Evolutionary conservation across 495 filamentous ascomycete genomes (phyloP).

Genomic region (Penicillium samsonianum): DNA sequence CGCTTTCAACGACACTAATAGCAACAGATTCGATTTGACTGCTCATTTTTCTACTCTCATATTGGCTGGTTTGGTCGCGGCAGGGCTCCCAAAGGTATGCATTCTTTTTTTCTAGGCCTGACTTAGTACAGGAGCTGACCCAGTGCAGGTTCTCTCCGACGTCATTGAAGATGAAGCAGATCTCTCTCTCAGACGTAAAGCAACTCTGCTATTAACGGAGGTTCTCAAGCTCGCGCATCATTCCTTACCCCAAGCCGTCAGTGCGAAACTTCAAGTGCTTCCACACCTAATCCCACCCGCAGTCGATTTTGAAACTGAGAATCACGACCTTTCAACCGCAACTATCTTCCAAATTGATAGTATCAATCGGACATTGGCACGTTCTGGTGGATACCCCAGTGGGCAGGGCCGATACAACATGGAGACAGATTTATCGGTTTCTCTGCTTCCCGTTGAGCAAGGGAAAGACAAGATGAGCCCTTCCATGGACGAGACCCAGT

Average conservation of each 20-base stretch:
- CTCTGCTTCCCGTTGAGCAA: conserved; percentile 54
- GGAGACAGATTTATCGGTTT: conserved; percentile 49
- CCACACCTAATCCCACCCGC: conserved; percentile 79
- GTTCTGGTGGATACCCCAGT: conserved; percentile 57
- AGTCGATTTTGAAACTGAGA: conserved; percentile 64
- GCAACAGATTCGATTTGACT: conserved; percentile 75
- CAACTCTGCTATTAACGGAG: conserved; percentile 86
- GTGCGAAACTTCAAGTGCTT: conserved; percentile 77
- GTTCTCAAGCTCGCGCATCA: conserved; percentile 84
- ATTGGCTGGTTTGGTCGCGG: conserved; percentile 79
- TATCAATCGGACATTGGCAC: conserved; percentile 88
- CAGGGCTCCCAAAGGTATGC: conserved; percentile 71
- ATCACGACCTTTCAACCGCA: conserved; percentile 76
- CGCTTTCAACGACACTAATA: conserved; percentile 58
- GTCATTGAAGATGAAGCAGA: conserved; percentile 72
- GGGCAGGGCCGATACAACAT: conserved; percentile 44
- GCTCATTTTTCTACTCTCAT: conserved; percentile 93
- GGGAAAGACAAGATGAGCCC: conserved; percentile 70
- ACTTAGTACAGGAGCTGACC: conserved; percentile 17
- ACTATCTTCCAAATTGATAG: conserved; percentile 98
- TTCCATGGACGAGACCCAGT: conserved; percentile 83
- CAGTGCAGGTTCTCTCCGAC: conserved; percentile 56
- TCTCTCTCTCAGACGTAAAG: conserved; percentile 78
- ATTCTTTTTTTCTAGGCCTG: conserved; percentile 1
- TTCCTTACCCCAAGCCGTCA: conserved; percentile 76